Evolutionary conservation across 2,329 filamentous ascomycete species (phyloP).

Genomic region (Fusarium hostae): DNA sequence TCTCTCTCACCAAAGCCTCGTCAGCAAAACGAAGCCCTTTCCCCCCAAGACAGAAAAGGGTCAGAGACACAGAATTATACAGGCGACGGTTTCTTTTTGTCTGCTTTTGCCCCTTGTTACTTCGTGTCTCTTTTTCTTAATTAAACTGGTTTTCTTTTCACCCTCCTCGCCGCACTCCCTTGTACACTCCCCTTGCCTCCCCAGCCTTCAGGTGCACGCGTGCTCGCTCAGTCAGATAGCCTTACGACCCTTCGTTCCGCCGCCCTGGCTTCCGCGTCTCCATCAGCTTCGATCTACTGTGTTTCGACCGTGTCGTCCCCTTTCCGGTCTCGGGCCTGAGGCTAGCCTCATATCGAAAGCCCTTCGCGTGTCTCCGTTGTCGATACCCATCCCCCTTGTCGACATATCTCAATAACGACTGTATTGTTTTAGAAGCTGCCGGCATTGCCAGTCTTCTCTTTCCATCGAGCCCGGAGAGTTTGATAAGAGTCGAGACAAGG

Average conservation of each 20-base stretch:
- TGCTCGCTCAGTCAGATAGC: slow-evolving; percentile 10
- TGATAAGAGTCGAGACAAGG: background rate
- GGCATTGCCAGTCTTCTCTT: background rate
- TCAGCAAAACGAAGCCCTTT: slow-evolving; percentile 29
- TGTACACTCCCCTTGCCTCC: slow-evolving; percentile 32
- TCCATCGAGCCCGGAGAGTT: background rate
- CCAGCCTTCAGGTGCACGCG: slow-evolving; percentile 17
- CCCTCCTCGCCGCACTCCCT: slow-evolving; percentile 28
- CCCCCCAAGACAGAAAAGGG: background rate
- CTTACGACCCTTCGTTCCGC: slow-evolving; percentile 18
- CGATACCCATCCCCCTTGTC: slow-evolving; percentile 3
- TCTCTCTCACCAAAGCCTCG: slow-evolving; percentile 40
- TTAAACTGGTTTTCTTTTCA: background rate
- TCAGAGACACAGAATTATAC: slow-evolving; percentile 14
- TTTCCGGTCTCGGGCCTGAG: slow-evolving; percentile 12
- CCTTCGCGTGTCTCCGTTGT: slow-evolving; percentile 11
- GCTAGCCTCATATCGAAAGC: slow-evolving; percentile 18
- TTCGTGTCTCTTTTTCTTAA: slow-evolving; percentile 7
- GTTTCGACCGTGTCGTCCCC: slow-evolving; percentile 7
- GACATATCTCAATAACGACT: background rate
- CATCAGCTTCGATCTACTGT: slow-evolving; percentile 5
- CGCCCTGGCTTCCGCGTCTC: slow-evolving; percentile 19
- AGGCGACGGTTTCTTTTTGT: background rate
- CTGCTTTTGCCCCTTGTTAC: background rate
- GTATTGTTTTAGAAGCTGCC: background rate